These are phyloP conservation scores for Fusarium tjaetaba DNA, from an alignment of 2,329 filamentous ascomycete genomes.

Conservation along the genomic window DNA sequence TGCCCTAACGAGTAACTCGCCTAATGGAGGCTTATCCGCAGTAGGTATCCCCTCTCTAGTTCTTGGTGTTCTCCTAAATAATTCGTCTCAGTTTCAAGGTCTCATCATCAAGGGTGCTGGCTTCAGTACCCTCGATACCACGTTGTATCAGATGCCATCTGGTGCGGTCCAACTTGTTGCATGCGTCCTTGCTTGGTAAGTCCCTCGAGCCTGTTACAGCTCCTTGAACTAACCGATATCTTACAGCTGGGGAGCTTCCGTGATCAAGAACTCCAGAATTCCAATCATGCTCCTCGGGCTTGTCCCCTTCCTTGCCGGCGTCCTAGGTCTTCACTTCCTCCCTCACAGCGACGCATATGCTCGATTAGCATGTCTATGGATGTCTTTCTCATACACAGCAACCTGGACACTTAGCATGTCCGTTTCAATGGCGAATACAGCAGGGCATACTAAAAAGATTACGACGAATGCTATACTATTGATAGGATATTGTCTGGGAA, in stretches of 20 bases:
- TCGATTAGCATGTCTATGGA: constrained; percentile 42
- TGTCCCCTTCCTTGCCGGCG: constrained; percentile 17
- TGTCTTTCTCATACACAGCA: constrained; percentile 42
- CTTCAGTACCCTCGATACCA: constrained; percentile 30
- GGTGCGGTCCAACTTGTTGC: constrained; percentile 28
- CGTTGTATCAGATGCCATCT: constrained; percentile 31
- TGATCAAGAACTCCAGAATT: constrained; percentile 16
- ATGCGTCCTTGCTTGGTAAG: constrained; percentile 22
- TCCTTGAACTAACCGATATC: rapidly evolving
- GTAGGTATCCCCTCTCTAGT: background rate
- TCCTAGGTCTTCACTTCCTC: constrained; percentile 22
- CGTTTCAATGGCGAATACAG: constrained; percentile 38
- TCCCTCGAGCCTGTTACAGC: rapidly evolving
- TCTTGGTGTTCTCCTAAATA: constrained; percentile 5
- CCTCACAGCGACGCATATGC: constrained; percentile 25
- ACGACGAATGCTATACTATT: constrained; percentile 58
- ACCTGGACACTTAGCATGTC: constrained; percentile 44
- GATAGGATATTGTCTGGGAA: constrained; percentile 54
- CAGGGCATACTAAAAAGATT: constrained; percentile 52
- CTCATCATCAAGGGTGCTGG: constrained; percentile 39
- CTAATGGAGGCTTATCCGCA: constrained; percentile 59
- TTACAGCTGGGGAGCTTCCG: constrained; percentile 12
- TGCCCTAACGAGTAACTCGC: constrained; percentile 61
- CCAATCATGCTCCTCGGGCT: constrained; percentile 22
- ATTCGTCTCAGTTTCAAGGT: constrained; percentile 17